Evolutionary conservation across 2,329 filamentous ascomycete species (phyloP).

Genomic region (Coniochaeta ligniaria): DNA sequence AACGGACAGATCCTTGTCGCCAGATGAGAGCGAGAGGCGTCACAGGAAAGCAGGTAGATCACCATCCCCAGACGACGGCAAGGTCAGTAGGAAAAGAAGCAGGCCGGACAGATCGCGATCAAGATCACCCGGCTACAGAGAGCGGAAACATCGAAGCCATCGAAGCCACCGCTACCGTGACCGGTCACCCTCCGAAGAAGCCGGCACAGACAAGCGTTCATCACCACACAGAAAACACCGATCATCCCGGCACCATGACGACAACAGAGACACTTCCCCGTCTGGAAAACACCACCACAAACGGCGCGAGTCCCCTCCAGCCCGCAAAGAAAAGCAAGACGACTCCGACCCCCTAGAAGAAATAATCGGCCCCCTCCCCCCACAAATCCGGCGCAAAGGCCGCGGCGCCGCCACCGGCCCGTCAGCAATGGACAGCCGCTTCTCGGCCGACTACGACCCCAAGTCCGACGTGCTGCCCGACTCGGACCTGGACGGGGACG

Average conservation of each 20-base stretch:
- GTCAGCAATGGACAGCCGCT: conserved; percentile 73
- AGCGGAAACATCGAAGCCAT: neutral
- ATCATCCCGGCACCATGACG: neutral
- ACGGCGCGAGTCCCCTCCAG: neutral
- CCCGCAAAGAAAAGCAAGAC: conserved; percentile 16
- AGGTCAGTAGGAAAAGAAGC: neutral
- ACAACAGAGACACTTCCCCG: neutral
- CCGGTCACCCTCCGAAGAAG: neutral
- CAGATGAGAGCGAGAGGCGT: neutral
- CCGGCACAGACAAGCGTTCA: neutral
- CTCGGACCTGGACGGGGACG: conserved; percentile 43
- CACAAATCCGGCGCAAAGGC: conserved; percentile 52
- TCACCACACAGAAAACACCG: neutral
- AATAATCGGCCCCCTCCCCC: conserved; percentile 67
- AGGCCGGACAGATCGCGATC: neutral
- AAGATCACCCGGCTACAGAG: neutral
- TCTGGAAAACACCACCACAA: conserved; percentile 6
- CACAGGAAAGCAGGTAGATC: conserved; percentile 4
- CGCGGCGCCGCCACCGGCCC: conserved; percentile 56
- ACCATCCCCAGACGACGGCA: neutral
- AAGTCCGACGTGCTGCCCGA: conserved; percentile 48
- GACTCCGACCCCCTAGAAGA: conserved; percentile 69
- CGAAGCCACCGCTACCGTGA: conserved; percentile 1
- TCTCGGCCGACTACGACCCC: conserved; percentile 59
- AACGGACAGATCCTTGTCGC: conserved; percentile 5